Percentiles rank a stretch among this genome's conserved stretches.
phyloP scores from a whole-genome alignment of 176 grass and related monocot genomes.

The maize (Zea mays) region DNA sequence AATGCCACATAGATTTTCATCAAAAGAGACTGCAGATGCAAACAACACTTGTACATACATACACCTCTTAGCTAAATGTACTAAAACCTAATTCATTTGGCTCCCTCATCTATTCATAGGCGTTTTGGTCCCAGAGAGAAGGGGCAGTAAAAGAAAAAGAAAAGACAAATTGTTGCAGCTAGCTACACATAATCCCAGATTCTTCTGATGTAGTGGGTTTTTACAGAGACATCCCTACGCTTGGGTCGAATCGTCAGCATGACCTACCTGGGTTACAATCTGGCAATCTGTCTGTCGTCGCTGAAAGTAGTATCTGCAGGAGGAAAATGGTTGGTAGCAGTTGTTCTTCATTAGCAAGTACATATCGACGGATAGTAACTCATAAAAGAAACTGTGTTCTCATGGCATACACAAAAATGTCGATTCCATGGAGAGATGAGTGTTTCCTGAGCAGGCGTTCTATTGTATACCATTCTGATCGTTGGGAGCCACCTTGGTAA shows the following conservation, averaged over 20 bases:
- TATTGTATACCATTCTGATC: conserved; percentile 88
- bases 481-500: conserved; percentile 72
- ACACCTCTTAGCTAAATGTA: not conserved
- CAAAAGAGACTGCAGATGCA: not conserved
- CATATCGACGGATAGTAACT: conserved; percentile 5
- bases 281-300: conserved; percentile 10
- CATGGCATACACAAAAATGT: conserved; percentile 78
- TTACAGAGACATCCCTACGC: conserved; percentile 11
- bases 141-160: not conserved
- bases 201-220: not conserved
- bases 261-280: conserved; percentile 5
- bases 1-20: not conserved
- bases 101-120: not conserved
- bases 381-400: not conserved
- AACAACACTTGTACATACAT: not conserved
- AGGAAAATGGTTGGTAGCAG: conserved; percentile 11
- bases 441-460: conserved; percentile 92
- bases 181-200: not conserved
- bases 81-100: not conserved
- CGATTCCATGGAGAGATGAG: conserved; percentile 62
- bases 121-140: not conserved
- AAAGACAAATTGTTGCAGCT: not conserved
- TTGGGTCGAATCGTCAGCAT: not conserved
- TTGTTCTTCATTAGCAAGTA: conserved; percentile 19
- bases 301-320: conserved; percentile 66